A percentile compares a stretch with the other conserved stretches of the same genome.
Evolutionary conservation across 352 stramenopile genomes (phyloP).

Genomic region (Globisporangium cederbergense): DNA sequence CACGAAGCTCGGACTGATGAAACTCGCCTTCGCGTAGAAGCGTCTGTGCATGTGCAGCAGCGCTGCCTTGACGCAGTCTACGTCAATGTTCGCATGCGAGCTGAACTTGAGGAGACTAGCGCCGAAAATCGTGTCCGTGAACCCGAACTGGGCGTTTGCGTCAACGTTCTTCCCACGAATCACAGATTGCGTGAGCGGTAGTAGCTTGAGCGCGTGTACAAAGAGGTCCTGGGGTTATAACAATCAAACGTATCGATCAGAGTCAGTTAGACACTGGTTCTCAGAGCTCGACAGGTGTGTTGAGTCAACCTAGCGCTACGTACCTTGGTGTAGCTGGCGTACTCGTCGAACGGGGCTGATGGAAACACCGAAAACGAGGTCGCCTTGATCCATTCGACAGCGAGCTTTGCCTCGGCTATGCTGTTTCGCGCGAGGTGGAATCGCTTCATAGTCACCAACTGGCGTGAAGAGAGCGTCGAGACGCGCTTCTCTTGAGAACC

Average conservation of each 20-base stretch:
- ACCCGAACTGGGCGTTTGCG: neutral
- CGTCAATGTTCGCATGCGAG: conserved; percentile 5
- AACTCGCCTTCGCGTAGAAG: conserved; percentile 8
- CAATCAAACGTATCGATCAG: neutral
- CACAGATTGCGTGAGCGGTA: conserved; percentile 1
- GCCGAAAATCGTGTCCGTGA: conserved; percentile 8
- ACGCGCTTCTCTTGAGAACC: neutral
- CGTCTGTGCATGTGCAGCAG: conserved; percentile 5
- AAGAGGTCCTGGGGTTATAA: conserved; percentile 1
- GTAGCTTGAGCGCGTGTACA: conserved; percentile 1
- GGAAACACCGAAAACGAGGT: conserved; percentile 3
- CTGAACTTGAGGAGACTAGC: conserved; percentile 4
- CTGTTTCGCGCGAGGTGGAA: neutral
- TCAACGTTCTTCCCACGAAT: neutral
- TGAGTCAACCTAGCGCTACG: neutral
- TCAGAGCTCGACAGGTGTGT: neutral
- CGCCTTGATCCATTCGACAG: neutral
- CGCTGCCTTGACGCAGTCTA: conserved; percentile 11
- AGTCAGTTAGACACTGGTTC: neutral
- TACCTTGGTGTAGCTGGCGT: conserved; percentile 7
- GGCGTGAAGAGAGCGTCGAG: neutral
- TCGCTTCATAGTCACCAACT: conserved; percentile 9
- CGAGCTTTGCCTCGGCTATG: neutral
- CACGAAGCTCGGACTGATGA: conserved; percentile 7
- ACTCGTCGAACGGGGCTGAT: conserved; percentile 10